Percentiles rank a stretch among this genome's conserved stretches.
These are phyloP conservation scores for Epichloe bromicola DNA, from an alignment of 2,329 filamentous ascomycete species.

Conservation along the genomic window DNA sequence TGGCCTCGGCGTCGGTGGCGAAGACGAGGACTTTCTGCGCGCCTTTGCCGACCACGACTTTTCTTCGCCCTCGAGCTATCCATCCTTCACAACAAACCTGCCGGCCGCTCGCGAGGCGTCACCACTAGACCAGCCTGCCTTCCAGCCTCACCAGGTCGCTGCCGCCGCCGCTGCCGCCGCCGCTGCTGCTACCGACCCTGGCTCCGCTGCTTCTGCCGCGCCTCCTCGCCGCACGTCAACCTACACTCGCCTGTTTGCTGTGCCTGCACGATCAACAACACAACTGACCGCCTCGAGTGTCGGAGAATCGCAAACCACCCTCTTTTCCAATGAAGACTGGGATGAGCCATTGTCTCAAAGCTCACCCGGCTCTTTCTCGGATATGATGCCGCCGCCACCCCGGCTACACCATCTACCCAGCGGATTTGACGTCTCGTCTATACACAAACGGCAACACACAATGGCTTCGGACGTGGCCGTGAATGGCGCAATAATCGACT, in stretches of 20 bases:
- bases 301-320: constrained; percentile 14
- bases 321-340: constrained; percentile 17
- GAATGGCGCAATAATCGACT: neutral
- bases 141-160: constrained; percentile 5
- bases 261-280: constrained; percentile 11
- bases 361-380: constrained; percentile 16
- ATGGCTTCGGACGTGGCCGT: constrained; percentile 2
- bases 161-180: neutral
- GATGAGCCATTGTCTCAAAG: constrained; percentile 15
- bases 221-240: constrained; percentile 5
- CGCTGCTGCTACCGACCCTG: neutral
- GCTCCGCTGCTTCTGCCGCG: constrained; percentile 4
- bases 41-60: constrained; percentile 18
- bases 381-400: constrained; percentile 15
- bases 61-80: constrained; percentile 24
- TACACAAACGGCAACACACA: constrained; percentile 16
- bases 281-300: constrained; percentile 9
- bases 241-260: constrained; percentile 9
- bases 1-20: neutral
- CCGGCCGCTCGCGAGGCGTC: neutral
- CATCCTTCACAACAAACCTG: constrained; percentile 13
- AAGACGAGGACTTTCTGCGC: constrained; percentile 14
- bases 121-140: constrained; percentile 2
- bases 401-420: neutral
- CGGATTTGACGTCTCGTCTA: constrained; percentile 4